Percentiles rank a stretch among this genome's conserved stretches.
These are phyloP conservation scores for Paecilomyces sp. DNA, from an alignment of 2,329 filamentous ascomycete species.

Conservation along the genomic window DNA sequence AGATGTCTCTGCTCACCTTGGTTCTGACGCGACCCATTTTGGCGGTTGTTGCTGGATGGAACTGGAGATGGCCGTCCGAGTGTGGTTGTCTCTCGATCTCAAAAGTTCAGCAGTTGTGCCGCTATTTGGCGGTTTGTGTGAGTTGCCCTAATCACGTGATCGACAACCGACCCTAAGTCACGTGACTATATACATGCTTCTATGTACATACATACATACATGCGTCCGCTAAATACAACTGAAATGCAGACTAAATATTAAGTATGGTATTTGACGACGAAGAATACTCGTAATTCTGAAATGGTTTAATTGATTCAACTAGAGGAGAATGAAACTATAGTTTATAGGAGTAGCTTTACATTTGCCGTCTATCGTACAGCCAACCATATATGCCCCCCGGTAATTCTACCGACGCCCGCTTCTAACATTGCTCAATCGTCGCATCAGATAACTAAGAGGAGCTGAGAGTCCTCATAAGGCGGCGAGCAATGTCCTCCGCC, in stretches of 20 bases:
- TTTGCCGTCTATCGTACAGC: constrained; percentile 29
- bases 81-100: background rate
- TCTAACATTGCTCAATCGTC: background rate
- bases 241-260: background rate
- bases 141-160: constrained; percentile 4
- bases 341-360: constrained; percentile 20
- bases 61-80: constrained; percentile 1
- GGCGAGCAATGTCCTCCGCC: constrained; percentile 23
- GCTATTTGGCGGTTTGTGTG: constrained; percentile 5
- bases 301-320: constrained; percentile 20
- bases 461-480: constrained; percentile 22
- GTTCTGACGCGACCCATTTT: constrained; percentile 45
- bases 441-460: constrained; percentile 7
- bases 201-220: too few relatives aligned
- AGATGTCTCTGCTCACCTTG: constrained; percentile 24
- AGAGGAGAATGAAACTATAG: constrained; percentile 7
- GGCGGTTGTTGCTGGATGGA: constrained; percentile 26
- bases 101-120: background rate
- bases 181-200: constrained; percentile 2
- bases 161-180: constrained; percentile 6
- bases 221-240: background rate
- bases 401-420: background rate
- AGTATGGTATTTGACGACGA: background rate
- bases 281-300: constrained; percentile 1
- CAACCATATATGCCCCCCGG: constrained; percentile 7